Base-by-base conservation (phyloP, 2,329 filamentous ascomycete genomes). In the Fusarium verrucosum region DNA sequence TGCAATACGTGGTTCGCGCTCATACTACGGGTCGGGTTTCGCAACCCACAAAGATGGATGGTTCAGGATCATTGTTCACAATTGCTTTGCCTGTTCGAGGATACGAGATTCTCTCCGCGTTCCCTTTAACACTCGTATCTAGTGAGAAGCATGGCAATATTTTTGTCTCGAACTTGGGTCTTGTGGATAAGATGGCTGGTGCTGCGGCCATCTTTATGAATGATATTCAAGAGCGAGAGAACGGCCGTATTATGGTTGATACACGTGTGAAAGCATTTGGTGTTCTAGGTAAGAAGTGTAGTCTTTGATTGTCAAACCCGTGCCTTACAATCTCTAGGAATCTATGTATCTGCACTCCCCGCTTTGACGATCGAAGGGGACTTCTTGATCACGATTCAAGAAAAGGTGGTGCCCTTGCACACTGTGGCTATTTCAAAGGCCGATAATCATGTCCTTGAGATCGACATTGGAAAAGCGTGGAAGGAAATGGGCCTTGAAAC, bases 171-270 rank as follows among this genome's bases (percentile, higher is more conserved):
- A 88, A 90, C 17, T 76, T 98, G 1, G 94, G 94, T 1, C 80
- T 98, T 3, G 66, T 96, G 5, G 90, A 86, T 3, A 97, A 97
- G 76, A 96, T 98, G 91, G 92, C 92, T 0, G 94, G 93, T 1
- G 87, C 89, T 1, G 93, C 92, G 2, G 93, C 92, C 0, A 83
- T 97, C 9, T 80, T 89, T 2, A 82, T 81, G 33, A 88, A 81
- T n/a, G 82, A 85, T 25, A 83, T 89, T 40, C 83, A 83, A 30
- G 74, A 88, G 38, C 71, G 70, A 5, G 73, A 67, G 9, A 89
- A 86, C 54, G 87, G 87, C 1, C 80, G 87, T 16, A 78, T 95
- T 19, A 77, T 86, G 9, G 77, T 96, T 13, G 86, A 87, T 69
- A 86, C 90, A 2, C 85, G 83, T 14, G 74, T 97, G 37, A 97